Base-by-base conservation (phyloP, 2,329 filamentous ascomycete species). In the Calcarisporium arbuscula region DNA sequence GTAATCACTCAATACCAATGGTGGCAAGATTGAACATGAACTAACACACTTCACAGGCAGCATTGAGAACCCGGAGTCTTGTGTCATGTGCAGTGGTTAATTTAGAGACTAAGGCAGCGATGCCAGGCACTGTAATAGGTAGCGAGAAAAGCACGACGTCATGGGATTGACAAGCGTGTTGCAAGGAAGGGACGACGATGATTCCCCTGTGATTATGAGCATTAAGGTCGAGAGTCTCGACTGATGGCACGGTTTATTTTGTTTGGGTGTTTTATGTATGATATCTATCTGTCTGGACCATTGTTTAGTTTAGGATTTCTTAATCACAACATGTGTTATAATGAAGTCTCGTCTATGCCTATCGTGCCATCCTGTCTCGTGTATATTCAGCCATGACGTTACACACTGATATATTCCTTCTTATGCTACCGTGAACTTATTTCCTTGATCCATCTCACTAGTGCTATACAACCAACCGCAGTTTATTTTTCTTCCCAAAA, bases 31-130 rank as follows among this genome's bases (percentile, higher is more conserved):
- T 5, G 9, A 15, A 18, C 11, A 36, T 32, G 35, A 19, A 41
- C 53, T 64, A 53, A 70, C 56, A 49, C 51, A 12, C 19, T 25
- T 30, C 28, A 51, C 40, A 84, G 80, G 80, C 72, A 95, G 89
- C 66, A 96, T 98, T 61, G 89, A 96, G 58, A 95, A 96, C 70
- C 87, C 83, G 49, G 92, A 98, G 60, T 74, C 82, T 30, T 98
- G 92, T 60, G 60, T 95, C 46, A 96, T 98, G 92, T 98, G 92
- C 80, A 94, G 86, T 64, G 90, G 89, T 69, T 96, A 75, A 61
- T n/a, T n/a, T n/a, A 52, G 15, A 30, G 21, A 6, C 15, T 27
- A 19, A 12, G 10, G 17, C n/a, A n/a, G n/a, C n/a, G n/a, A n/a
- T n/a, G n/a, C n/a, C n/a, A n/a, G n/a, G 42, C 51, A 47, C 52